A percentile compares a stretch with the other conserved stretches of the same genome.
These are phyloP conservation scores for Abelmoschus esculentus DNA, from an alignment of 345 rosid species.

Conservation along the genomic window DNA sequence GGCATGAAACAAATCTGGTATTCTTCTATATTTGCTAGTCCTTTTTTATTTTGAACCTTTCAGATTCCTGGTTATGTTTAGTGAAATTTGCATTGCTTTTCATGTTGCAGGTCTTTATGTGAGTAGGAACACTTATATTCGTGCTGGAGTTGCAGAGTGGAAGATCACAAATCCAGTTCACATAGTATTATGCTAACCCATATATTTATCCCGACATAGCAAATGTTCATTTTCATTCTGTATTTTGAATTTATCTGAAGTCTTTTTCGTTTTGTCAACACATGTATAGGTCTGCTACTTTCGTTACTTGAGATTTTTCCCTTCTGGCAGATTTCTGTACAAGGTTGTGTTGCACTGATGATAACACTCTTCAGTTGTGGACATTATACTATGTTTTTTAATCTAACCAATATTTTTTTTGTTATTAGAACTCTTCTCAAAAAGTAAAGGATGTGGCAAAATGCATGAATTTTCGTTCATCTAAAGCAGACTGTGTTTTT, in stretches of 20 bases:
- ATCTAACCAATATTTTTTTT: slow-evolving; percentile 17
- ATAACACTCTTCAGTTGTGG: not conserved
- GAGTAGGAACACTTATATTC: slow-evolving; percentile 90
- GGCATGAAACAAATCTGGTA: not conserved
- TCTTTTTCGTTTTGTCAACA: not conserved
- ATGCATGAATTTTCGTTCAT: slow-evolving; percentile 66
- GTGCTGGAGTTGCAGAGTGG: slow-evolving; percentile 88
- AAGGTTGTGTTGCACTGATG: slow-evolving; percentile 43
- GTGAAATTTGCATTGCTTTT: slow-evolving; percentile 12
- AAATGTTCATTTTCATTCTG: not conserved
- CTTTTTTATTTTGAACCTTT: not conserved
- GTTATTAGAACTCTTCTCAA: slow-evolving; percentile 72
- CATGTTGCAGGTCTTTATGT: slow-evolving; percentile 68
- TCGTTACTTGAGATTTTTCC: slow-evolving; percentile 80
- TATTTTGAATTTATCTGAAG: not conserved
- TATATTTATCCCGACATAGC: not conserved
- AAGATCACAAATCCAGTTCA: slow-evolving; percentile 88
- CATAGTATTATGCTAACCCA: slow-evolving; percentile 42
- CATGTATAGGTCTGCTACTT: slow-evolving; percentile 75
- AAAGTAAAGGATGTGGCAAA: slow-evolving; percentile 79
- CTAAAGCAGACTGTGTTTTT: slow-evolving; percentile 63
- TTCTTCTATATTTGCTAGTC: not conserved
- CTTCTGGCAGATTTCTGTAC: slow-evolving; percentile 89
- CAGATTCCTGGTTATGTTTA: not conserved
- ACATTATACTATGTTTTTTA: not conserved